Percentiles rank a stretch among this genome's conserved stretches.
Evolutionary conservation across 2,329 filamentous ascomycete species (phyloP).

Genomic region (Neoascochyta sp.): DNA sequence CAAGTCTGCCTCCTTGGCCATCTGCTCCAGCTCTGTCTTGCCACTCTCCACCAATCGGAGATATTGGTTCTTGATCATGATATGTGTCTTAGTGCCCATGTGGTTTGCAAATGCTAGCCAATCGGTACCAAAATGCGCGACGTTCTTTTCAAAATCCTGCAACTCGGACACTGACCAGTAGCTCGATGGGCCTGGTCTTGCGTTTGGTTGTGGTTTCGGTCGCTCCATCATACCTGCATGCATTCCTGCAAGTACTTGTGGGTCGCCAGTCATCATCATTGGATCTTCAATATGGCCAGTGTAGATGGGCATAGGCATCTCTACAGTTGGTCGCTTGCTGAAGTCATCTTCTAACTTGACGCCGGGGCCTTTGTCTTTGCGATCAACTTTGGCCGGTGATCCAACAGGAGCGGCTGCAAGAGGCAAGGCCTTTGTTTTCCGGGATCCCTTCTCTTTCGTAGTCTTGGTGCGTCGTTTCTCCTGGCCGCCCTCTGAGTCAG

Average conservation of each 20-base stretch:
- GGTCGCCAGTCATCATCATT: conserved; percentile 20
- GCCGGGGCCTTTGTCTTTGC: conserved; percentile 28
- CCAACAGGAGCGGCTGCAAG: conserved; percentile 39
- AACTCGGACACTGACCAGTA: conserved; percentile 86
- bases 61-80: conserved; percentile 65
- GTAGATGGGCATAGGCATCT: conserved; percentile 27
- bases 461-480: conserved; percentile 43
- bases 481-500: conserved; percentile 30
- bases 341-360: conserved; percentile 36
- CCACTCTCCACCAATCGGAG: conserved; percentile 45
- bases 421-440: conserved; percentile 42
- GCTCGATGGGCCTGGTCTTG: conserved; percentile 65
- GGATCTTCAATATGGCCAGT: conserved; percentile 24
- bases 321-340: conserved; percentile 24
- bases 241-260: conserved; percentile 11
- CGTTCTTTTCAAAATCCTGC: conserved; percentile 68
- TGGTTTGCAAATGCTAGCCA: conserved; percentile 71
- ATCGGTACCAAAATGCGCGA: conserved; percentile 74
- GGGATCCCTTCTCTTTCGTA: conserved; percentile 37
- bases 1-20: conserved; percentile 43
- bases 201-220: conserved; percentile 28
- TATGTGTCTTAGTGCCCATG: conserved; percentile 79
- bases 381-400: conserved; percentile 36
- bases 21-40: conserved; percentile 41
- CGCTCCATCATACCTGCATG: conserved; percentile 34